Conservation (phyloP, 2,329 filamentous ascomycete genomes). For the Endothia cerciana region DNA sequence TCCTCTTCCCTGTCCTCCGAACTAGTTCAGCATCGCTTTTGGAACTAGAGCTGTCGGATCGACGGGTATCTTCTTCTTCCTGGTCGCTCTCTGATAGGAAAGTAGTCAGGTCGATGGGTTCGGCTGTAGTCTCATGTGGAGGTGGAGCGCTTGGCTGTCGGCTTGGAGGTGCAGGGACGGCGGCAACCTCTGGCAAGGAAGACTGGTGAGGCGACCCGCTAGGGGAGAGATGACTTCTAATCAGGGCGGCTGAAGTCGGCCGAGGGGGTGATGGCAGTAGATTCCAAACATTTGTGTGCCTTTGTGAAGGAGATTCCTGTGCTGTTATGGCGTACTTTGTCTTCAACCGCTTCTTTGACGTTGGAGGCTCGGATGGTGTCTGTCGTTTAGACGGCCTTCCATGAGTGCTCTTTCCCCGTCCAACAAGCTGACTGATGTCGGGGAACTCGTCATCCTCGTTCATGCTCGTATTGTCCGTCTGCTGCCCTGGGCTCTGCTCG, state of each 20-base stretch:
- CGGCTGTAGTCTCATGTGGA: not conserved
- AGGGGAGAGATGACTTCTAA: not conserved
- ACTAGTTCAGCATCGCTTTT: constrained; percentile 48
- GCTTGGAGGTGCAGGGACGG: not conserved
- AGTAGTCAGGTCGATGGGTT: constrained; percentile 19
- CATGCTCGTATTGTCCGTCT: constrained; percentile 39
- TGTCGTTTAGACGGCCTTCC: constrained; percentile 32
- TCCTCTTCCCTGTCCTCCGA: constrained; percentile 47
- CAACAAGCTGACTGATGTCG: constrained; percentile 32
- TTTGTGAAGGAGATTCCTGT: not conserved
- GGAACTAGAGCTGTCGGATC: constrained; percentile 36
- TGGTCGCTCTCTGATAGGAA: constrained; percentile 25
- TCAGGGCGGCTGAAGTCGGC: constrained; percentile 1
- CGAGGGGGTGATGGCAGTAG: constrained; percentile 18
- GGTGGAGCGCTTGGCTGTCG: not conserved
- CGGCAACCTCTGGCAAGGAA: not conserved
- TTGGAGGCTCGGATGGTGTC: constrained; percentile 30
- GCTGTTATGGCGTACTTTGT: constrained; percentile 3
- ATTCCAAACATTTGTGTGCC: constrained; percentile 16
- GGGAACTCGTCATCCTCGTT: constrained; percentile 40
- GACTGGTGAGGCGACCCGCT: not conserved
- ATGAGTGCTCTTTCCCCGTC: constrained; percentile 27
- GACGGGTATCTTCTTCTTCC: constrained; percentile 25
- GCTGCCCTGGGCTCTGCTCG: constrained; percentile 34
- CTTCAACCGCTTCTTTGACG: constrained; percentile 35